These are phyloP conservation scores for Pichia sp. DNA, from an alignment of 1,139 yeast genomes.

Conservation along the genomic window DNA sequence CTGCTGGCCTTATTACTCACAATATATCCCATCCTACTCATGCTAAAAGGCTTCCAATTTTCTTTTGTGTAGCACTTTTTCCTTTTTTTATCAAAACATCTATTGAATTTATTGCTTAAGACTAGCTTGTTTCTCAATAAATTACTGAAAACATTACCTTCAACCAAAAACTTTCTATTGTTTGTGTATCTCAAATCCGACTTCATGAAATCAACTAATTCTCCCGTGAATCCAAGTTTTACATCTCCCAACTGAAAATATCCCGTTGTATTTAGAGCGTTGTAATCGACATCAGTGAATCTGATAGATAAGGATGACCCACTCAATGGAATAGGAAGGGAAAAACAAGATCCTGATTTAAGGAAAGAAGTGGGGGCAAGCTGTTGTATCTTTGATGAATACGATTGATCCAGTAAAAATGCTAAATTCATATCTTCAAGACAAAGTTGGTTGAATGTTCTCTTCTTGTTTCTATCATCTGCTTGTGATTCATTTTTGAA, in stretches of 20 bases:
- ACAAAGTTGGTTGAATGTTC: slow-evolving; percentile 18
- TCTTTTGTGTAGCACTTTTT: slow-evolving; percentile 14
- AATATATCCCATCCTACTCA: slow-evolving; percentile 29
- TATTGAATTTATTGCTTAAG: slow-evolving; percentile 6
- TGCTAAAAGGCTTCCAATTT: slow-evolving; percentile 27
- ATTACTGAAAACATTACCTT: slow-evolving; percentile 29
- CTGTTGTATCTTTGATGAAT: neutral
- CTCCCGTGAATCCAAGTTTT: slow-evolving; percentile 25
- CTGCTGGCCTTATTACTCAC: slow-evolving; percentile 15
- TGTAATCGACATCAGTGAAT: slow-evolving; percentile 21
- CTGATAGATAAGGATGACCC: slow-evolving; percentile 17
- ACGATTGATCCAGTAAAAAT: neutral
- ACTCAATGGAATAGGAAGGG: slow-evolving; percentile 13
- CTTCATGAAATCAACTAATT: slow-evolving; percentile 26
- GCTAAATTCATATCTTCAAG: slow-evolving; percentile 2
- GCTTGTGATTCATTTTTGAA: neutral
- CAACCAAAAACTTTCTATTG: slow-evolving; percentile 22
- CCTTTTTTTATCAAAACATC: slow-evolving; percentile 13
- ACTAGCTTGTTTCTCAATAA: slow-evolving; percentile 24
- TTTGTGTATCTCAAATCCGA: slow-evolving; percentile 24
- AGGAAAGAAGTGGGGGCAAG: slow-evolving; percentile 21
- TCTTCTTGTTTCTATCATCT: slow-evolving; percentile 7
- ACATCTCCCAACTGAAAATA: slow-evolving; percentile 21
- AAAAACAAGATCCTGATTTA: slow-evolving; percentile 24
- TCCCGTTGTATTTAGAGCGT: slow-evolving; percentile 18